These are phyloP conservation scores for Helicocarpus griseus DNA, from an alignment of 2,329 filamentous ascomycete genomes.

Conservation along the genomic window DNA sequence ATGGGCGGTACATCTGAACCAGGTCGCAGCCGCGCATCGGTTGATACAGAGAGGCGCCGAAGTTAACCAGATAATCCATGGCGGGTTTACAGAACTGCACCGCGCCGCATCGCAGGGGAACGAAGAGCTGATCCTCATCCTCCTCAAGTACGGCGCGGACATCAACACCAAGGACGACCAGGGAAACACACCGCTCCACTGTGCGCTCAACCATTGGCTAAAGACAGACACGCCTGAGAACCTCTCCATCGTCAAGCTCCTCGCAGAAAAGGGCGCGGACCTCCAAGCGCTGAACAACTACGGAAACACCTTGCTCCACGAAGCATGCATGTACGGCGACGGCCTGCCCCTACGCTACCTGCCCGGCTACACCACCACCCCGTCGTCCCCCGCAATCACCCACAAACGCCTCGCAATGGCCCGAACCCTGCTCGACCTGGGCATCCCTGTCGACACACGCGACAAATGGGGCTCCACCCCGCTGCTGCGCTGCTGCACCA, in stretches of 20 bases:
- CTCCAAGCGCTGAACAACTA: not conserved
- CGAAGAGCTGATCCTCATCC: not conserved
- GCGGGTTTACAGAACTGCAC: not conserved
- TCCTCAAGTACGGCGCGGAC: not conserved
- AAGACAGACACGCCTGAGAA: not conserved
- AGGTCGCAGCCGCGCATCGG: not conserved
- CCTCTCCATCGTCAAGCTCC: not conserved
- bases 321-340: conserved; percentile 1
- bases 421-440: not conserved
- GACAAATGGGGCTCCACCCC: conserved; percentile 1
- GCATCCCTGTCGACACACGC: not conserved
- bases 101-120: not conserved
- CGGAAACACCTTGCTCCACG: not conserved
- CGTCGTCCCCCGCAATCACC: not conserved
- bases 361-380: not conserved
- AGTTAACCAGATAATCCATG: not conserved
- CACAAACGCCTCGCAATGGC: not conserved
- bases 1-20: not conserved
- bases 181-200: not conserved
- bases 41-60: not conserved
- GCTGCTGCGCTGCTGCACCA: conserved; percentile 1
- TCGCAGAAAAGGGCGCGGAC: not conserved
- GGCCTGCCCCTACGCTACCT: not conserved
- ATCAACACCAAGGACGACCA: not conserved
- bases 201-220: not conserved